Evolutionary conservation across 2,329 filamentous ascomycete species (phyloP).

Genomic region (Ceratocystis alfenasii): DNA sequence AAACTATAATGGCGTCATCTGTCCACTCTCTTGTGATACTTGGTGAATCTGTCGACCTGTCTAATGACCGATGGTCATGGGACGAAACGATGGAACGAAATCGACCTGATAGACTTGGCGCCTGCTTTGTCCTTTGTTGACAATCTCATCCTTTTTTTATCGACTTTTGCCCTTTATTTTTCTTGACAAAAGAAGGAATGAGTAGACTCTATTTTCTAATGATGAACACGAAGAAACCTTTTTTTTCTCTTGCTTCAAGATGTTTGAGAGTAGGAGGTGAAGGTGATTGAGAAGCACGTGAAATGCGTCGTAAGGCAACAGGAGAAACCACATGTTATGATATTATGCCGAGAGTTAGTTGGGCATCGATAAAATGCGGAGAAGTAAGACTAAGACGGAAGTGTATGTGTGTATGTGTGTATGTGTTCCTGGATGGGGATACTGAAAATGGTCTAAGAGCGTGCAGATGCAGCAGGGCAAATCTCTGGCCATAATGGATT

Average conservation of each 20-base stretch:
- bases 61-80: background rate
- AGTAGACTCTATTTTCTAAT: slow-evolving; percentile 18
- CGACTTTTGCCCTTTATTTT: slow-evolving; percentile 10
- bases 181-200: slow-evolving; percentile 18
- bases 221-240: slow-evolving; percentile 16
- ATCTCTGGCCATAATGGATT: background rate
- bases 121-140: slow-evolving; percentile 10
- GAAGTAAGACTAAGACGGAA: background rate
- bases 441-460: background rate
- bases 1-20: slow-evolving; percentile 6
- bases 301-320: background rate
- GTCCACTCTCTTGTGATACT: slow-evolving; percentile 16
- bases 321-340: background rate
- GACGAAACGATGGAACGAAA: slow-evolving; percentile 8
- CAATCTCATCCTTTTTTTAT: slow-evolving; percentile 13
- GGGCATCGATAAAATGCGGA: background rate
- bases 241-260: slow-evolving; percentile 14
- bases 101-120: background rate
- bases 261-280: background rate
- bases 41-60: slow-evolving; percentile 19
- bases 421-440: background rate
- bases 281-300: background rate
- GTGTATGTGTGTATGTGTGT: slow-evolving; percentile 3
- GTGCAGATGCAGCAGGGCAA: background rate
- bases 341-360: background rate